Conservation (phyloP, 306 rosid genomes). For the barrel medic (Medicago truncatula) region MtrunA17r5.0-ANR NC_053042.1:36145001-36145500, state of each 20-base stretch:
- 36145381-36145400: conserved; percentile 14
- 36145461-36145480: conserved; percentile 8
- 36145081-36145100: neutral
- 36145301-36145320: conserved; percentile 3
- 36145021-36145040: neutral
- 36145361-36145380: conserved; percentile 16
- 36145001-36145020: no score
- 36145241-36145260: neutral
- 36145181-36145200: neutral
- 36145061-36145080: conserved; percentile 25
- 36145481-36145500: neutral
- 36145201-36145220: conserved; percentile 6
- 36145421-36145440: neutral
- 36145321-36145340: neutral
- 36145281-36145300: neutral
- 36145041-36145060: conserved; percentile 1
- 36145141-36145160: conserved; percentile 7
- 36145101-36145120: neutral
- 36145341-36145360: neutral
- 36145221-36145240: neutral
- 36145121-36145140: neutral
- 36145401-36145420: neutral
- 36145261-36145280: conserved; percentile 1
- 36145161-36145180: neutral
- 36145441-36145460: conserved; percentile 7